Base-by-base conservation (phyloP, 2,329 filamentous ascomycete genomes). In the Colletotrichum phormii region DNA sequence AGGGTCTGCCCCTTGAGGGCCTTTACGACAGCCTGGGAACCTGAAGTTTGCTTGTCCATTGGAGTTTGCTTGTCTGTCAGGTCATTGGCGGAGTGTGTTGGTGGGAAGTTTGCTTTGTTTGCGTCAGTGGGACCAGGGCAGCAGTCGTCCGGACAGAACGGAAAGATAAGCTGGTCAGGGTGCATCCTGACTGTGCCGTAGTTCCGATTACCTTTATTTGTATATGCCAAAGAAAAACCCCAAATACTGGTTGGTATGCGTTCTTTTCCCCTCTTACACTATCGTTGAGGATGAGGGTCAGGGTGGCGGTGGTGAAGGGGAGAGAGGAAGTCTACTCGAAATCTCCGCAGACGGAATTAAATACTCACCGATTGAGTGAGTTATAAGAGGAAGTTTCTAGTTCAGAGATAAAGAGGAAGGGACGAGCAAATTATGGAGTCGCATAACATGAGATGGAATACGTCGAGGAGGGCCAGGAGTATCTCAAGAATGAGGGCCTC, bases 1-100 rank as follows among this genome's bases (percentile, higher is more conserved):
- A 82, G 70, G 5, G 74, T 77, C 60, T 78, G 75, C 61, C 79
- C 80, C 13, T 76, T 75, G 59, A 81, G 76, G 57, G 76, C 72
- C 18, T 67, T 55, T 24, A 76, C 61, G 35, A 79, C 72, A 60
- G 74, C 64, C 22, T 31, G 61, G n/a, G 61, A 5, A 11, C 70
- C 51, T 4, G 24, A 24, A 18, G 26, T 5, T 4, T 53, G 15
- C 22, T 61, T 53, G 13, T 33, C 49, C 55, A 66, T 66, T 12
- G 22, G 18, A 49, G 42, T 11, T 49, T 49, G 15, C 42, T 49
- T 49, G 18, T 11, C 42, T 22, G 42, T 49, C 42, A 22, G 42
- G 42, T 9, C 42, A 18, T 49, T 26, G 9, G 33, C 51, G 24
- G 18, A 11, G 5, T 11, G 18, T 15, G 9, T 37, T 15, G 35